Conservation (phyloP, 2,329 filamentous ascomycete species). For the Rugonectria rugulosa region DNA sequence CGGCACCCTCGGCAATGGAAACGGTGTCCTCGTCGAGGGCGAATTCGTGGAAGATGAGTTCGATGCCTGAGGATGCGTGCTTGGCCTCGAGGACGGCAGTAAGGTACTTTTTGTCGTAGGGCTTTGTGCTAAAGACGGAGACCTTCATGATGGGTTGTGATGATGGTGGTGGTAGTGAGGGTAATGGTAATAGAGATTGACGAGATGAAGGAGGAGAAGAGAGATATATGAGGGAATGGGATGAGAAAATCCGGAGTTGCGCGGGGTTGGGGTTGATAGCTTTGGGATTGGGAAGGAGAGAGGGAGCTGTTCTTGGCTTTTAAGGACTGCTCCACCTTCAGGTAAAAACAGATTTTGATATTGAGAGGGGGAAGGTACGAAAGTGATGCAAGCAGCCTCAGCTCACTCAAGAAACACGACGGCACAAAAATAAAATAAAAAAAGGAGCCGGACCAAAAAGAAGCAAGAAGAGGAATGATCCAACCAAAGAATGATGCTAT, state of each 20-base stretch:
- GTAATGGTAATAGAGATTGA: not conserved
- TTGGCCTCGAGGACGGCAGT: conserved; percentile 48
- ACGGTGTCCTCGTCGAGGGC: conserved; percentile 64
- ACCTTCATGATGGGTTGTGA: conserved; percentile 56
- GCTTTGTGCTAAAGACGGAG: conserved; percentile 70
- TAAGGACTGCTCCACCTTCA: conserved; percentile 36
- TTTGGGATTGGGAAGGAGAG: no score
- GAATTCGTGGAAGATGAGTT: conserved; percentile 66
- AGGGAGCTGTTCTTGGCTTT: no score
- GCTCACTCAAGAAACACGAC: not conserved
- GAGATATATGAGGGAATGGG: no score
- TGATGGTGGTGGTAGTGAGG: not conserved
- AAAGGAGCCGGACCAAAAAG: not conserved
- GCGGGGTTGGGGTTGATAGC: no score
- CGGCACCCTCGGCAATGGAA: conserved; percentile 57
- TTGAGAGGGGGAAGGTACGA: not conserved
- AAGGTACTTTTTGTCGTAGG: conserved; percentile 67
- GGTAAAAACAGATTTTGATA: conserved; percentile 12
- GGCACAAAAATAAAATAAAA: not conserved
- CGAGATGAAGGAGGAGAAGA: not conserved
- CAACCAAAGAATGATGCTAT: conserved; percentile 10
- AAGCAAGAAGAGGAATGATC: not conserved
- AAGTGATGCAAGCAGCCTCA: no score
- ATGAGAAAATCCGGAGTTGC: no score
- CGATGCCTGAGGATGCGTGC: conserved; percentile 47